Evolutionary conservation across 805 yeast genomes (phyloP).

Genomic region (Torulaspora franciscae): DNA sequence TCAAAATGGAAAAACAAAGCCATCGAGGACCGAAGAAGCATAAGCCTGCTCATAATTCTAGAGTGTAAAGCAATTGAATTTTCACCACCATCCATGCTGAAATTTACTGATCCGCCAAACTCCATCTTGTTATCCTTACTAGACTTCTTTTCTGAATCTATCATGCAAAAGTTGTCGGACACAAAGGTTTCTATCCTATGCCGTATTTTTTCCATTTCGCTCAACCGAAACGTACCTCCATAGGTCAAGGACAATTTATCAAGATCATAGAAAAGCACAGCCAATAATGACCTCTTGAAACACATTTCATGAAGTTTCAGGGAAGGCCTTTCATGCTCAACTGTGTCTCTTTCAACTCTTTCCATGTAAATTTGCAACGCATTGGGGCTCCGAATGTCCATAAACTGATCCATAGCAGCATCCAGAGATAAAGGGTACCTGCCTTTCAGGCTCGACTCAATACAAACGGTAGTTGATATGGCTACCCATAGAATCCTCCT

Average conservation of each 20-base stretch:
- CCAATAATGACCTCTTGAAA: constrained; percentile 25
- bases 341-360: constrained; percentile 21
- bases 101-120: background rate
- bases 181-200: constrained; percentile 21
- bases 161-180: constrained; percentile 16
- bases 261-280: constrained; percentile 26
- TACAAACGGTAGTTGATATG: constrained; percentile 23
- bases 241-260: constrained; percentile 28
- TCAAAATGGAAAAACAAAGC: constrained; percentile 33
- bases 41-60: constrained; percentile 23
- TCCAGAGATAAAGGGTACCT: constrained; percentile 25
- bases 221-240: constrained; percentile 20
- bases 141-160: constrained; percentile 7
- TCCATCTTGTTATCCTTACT: background rate
- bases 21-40: constrained; percentile 28
- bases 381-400: constrained; percentile 19
- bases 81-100: constrained; percentile 10
- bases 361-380: constrained; percentile 19
- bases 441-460: constrained; percentile 33
- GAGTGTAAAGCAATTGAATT: constrained; percentile 26
- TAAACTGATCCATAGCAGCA: constrained; percentile 17
- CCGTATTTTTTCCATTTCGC: constrained; percentile 20
- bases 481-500: constrained; percentile 33
- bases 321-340: constrained; percentile 9
- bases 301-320: constrained; percentile 22